Percentiles rank a stretch among this genome's conserved stretches.
Conservation (phyloP, 202 grass and related monocot genomes). For the Panicum virgatum region DNA sequence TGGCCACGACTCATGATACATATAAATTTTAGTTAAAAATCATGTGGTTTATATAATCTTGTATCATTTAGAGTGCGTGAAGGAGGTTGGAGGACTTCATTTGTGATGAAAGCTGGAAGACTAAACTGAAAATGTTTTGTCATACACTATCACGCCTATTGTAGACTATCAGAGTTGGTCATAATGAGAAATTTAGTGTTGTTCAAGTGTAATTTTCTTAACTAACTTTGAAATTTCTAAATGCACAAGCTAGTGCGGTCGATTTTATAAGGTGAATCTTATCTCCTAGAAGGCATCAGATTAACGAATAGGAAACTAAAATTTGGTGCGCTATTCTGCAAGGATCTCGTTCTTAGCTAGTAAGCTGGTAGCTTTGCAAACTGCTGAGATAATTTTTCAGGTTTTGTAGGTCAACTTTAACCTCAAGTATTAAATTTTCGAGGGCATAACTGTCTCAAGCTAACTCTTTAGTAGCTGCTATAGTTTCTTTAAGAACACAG, state of each 20-base stretch:
- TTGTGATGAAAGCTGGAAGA: slow-evolving; percentile 2
- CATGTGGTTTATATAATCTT: slow-evolving; percentile 20
- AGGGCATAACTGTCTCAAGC: not conserved
- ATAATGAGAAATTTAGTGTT: slow-evolving; percentile 2
- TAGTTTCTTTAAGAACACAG: not conserved
- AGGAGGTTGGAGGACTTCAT: not conserved
- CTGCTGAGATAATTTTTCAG: not conserved
- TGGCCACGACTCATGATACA: not conserved
- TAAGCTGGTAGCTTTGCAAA: not conserved
- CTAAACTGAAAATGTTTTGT: not conserved
- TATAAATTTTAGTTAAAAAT: not conserved
- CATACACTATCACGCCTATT: not conserved
- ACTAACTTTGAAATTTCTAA: not conserved
- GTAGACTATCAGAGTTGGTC: not conserved
- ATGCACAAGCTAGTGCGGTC: not conserved
- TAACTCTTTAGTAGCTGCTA: not conserved
- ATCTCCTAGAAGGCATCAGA: not conserved
- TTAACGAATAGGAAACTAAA: not conserved
- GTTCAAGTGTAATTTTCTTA: not conserved
- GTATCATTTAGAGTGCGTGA: slow-evolving; percentile 9
- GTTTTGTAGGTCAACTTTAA: not conserved
- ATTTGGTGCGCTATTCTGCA: not conserved
- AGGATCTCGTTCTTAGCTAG: not conserved
- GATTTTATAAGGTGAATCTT: not conserved
- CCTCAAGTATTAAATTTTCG: not conserved